These are phyloP conservation scores for Linum lewisii DNA, from an alignment of 345 rosid species.

Conservation along the genomic window DNA sequence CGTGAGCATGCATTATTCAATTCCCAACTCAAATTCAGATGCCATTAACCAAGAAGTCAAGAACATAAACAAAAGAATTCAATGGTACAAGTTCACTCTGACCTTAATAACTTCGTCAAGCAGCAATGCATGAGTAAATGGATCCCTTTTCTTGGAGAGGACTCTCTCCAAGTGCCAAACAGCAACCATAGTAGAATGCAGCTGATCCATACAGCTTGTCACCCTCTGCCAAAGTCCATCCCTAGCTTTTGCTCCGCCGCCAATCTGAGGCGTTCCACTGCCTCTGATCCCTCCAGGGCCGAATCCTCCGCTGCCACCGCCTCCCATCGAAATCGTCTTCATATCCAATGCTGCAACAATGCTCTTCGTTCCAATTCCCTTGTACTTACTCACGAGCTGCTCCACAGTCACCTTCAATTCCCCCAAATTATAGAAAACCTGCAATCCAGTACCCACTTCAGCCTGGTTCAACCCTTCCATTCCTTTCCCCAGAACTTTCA, in stretches of 20 bases:
- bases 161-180: conserved; percentile 99
- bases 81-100: not conserved
- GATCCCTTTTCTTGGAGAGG: conserved; percentile 91
- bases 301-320: conserved; percentile 37
- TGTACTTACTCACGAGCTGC: conserved; percentile 69
- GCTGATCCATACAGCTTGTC: conserved; percentile 74
- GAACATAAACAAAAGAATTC: not conserved
- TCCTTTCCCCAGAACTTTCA: conserved; percentile 82
- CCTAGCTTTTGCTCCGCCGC: conserved; percentile 77
- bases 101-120: conserved; percentile 96
- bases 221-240: conserved; percentile 94
- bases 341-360: conserved; percentile 70
- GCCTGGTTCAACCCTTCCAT: conserved; percentile 97
- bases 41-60: not conserved
- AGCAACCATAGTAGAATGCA: conserved; percentile 67
- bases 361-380: conserved; percentile 70
- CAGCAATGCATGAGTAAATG: conserved; percentile 83
- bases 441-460: conserved; percentile 93
- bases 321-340: conserved; percentile 67
- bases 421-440: conserved; percentile 90
- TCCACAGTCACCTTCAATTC: conserved; percentile 75
- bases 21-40: not conserved
- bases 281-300: conserved; percentile 97
- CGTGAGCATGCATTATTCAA: too few relatives aligned
- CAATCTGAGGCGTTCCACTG: conserved; percentile 86